These are phyloP conservation scores for Parascedosporium putredinis DNA, from an alignment of 2,329 filamentous ascomycete genomes.

Conservation along the genomic window DNA sequence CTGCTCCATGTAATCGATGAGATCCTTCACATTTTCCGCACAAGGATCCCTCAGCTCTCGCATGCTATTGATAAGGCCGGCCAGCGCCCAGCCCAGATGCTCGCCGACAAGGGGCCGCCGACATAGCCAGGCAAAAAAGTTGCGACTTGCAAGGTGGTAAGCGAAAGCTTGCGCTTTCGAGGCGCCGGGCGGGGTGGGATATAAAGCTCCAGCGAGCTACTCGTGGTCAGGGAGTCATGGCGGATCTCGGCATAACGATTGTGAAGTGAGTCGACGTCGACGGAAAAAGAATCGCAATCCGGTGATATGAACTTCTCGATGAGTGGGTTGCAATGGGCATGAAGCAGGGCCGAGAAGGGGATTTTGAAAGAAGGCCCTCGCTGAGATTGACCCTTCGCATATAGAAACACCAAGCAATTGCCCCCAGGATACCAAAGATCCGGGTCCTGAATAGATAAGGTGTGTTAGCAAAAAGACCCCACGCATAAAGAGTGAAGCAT, in stretches of 20 bases:
- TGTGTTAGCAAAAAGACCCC: conserved; percentile 9
- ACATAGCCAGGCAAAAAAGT: conserved; percentile 64
- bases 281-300: neutral
- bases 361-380: conserved; percentile 59
- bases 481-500: neutral
- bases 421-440: conserved; percentile 60
- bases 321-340: conserved; percentile 48
- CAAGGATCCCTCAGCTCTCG: conserved; percentile 45
- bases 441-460: conserved; percentile 42
- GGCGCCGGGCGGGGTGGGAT: conserved; percentile 52
- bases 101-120: conserved; percentile 56
- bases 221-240: conserved; percentile 13
- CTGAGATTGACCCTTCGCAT: conserved; percentile 52
- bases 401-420: conserved; percentile 61
- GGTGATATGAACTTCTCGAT: conserved; percentile 36
- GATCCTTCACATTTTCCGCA: conserved; percentile 47
- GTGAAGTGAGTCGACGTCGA: neutral
- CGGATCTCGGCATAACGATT: neutral
- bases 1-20: conserved; percentile 55
- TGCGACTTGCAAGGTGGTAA: conserved; percentile 61
- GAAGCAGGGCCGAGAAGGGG: conserved; percentile 45
- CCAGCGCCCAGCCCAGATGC: conserved; percentile 52
- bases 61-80: conserved; percentile 56
- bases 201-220: conserved; percentile 46
- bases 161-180: conserved; percentile 44